phyloP scores from a whole-genome alignment of 1,284 basidiomycete species.

The Amylostereum chailletii region DNA sequence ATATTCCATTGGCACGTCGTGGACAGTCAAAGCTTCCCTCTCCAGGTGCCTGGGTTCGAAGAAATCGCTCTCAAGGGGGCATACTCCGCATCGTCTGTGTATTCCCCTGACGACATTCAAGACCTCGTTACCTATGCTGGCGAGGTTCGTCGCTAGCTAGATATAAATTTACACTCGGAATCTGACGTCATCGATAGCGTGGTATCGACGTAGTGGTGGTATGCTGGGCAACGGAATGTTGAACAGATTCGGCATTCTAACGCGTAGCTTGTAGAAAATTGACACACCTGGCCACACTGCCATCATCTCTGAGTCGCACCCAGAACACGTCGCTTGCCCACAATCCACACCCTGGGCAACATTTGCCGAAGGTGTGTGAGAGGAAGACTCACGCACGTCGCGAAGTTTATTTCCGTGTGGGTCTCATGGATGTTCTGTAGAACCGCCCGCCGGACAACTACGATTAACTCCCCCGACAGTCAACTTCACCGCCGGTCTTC shows the following conservation, averaged over 20 bases:
- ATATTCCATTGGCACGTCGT: conserved; percentile 80
- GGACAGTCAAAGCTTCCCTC: conserved; percentile 71
- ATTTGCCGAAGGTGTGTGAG: conserved; percentile 37
- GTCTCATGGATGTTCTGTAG: conserved; percentile 14
- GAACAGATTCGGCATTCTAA: too few relatives aligned
- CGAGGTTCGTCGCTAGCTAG: conserved; percentile 30
- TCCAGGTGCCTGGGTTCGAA: conserved; percentile 53
- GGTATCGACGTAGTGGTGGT: conserved; percentile 69
- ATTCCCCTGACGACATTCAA: conserved; percentile 51
- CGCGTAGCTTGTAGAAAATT: conserved; percentile 25
- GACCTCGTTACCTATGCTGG: conserved; percentile 67
- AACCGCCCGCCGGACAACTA: conserved; percentile 79
- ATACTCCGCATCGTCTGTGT: conserved; percentile 50
- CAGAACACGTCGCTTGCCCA: conserved; percentile 69
- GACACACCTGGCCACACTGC: conserved; percentile 79
- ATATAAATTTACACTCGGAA: not conserved
- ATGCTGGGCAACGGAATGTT: conserved; percentile 19
- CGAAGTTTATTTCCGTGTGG: not conserved
- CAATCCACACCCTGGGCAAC: conserved; percentile 52
- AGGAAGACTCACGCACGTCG: too few relatives aligned
- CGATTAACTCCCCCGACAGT: conserved; percentile 48
- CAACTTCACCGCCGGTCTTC: conserved; percentile 38
- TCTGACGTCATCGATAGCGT: conserved; percentile 30
- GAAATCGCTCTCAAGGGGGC: conserved; percentile 61
- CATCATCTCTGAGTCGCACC: conserved; percentile 54